Percentiles rank a stretch among this genome's conserved stretches.
Evolutionary conservation across 148 eudicot species (phyloP).

Genomic region (Hydrangea macrophylla): DNA sequence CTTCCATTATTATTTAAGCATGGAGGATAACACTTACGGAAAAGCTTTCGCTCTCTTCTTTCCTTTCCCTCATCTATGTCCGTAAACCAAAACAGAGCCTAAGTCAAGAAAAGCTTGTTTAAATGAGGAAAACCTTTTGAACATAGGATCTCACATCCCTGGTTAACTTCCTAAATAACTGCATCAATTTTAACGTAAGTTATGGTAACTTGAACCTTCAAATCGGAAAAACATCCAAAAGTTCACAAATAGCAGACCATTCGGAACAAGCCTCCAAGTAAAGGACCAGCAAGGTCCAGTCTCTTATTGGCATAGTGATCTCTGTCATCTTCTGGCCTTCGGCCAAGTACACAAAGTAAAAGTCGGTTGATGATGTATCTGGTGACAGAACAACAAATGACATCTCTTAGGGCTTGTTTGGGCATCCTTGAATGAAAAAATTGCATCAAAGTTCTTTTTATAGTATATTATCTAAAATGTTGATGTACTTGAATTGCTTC

Average conservation of each 20-base stretch:
- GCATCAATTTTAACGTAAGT: slow-evolving; percentile 14
- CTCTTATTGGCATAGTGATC: slow-evolving; percentile 99
- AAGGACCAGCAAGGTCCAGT: slow-evolving; percentile 98
- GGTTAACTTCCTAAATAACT: slow-evolving; percentile 87
- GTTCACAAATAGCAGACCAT: slow-evolving; percentile 48
- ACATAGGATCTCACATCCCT: slow-evolving; percentile 95
- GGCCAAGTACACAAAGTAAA: slow-evolving; percentile 82
- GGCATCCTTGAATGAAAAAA: too few relatives aligned
- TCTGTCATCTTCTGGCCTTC: slow-evolving; percentile 96
- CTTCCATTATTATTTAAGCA: too few relatives aligned
- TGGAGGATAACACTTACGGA: too few relatives aligned
- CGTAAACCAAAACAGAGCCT: too few relatives aligned
- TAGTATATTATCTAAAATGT: too few relatives aligned
- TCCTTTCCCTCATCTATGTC: too few relatives aligned
- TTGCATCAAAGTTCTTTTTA: too few relatives aligned
- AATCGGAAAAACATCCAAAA: background rate
- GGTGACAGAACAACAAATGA: slow-evolving; percentile 10
- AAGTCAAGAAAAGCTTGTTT: too few relatives aligned
- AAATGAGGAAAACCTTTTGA: slow-evolving; percentile 91
- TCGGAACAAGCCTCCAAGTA: slow-evolving; percentile 92
- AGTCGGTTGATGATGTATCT: slow-evolving; percentile 90
- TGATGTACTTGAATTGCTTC: too few relatives aligned
- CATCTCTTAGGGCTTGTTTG: too few relatives aligned
- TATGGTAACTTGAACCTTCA: too few relatives aligned
- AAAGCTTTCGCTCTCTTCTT: too few relatives aligned